Percentiles rank a stretch among this genome's conserved stretches.
Conservation (phyloP, 768 basidiomycete species). For the Russula sp. region DNA sequence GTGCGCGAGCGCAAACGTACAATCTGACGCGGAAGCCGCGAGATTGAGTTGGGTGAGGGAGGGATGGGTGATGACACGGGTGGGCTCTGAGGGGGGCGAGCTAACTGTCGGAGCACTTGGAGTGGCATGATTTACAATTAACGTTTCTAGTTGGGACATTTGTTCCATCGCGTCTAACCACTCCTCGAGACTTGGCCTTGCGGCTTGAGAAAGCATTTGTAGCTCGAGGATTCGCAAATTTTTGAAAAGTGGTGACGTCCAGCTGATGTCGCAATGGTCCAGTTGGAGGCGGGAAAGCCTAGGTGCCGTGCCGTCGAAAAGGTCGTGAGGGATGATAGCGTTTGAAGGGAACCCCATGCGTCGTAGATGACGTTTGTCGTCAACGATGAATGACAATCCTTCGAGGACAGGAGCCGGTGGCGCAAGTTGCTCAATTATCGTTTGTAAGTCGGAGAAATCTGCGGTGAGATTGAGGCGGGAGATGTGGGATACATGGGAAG, state of each 20-base stretch:
- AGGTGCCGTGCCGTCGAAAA: not conserved
- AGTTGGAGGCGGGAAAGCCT: not conserved
- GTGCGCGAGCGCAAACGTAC: conserved; percentile 9
- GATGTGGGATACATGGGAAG: conserved; percentile 7
- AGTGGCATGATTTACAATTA: not conserved
- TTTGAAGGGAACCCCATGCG: not conserved
- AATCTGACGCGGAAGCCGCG: conserved; percentile 1
- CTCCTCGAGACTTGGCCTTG: not conserved
- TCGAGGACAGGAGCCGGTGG: conserved; percentile 8
- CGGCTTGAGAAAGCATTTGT: not conserved
- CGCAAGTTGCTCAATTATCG: not conserved
- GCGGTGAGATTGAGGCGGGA: conserved; percentile 4
- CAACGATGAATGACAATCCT: not conserved
- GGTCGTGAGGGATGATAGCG: not conserved
- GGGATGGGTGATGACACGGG: not conserved
- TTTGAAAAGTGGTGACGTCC: not conserved
- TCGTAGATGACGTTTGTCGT: not conserved
- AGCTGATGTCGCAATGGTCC: not conserved
- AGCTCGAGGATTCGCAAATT: not conserved
- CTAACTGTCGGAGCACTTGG: not conserved
- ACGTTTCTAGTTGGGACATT: not conserved
- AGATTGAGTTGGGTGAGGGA: conserved; percentile 6
- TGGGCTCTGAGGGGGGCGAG: not conserved
- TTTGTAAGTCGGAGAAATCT: not conserved
- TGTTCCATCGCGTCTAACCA: conserved; percentile 5